Base-by-base conservation (phyloP, 371 early-diverging fungal species). In the Mortierella sp. region DNA sequence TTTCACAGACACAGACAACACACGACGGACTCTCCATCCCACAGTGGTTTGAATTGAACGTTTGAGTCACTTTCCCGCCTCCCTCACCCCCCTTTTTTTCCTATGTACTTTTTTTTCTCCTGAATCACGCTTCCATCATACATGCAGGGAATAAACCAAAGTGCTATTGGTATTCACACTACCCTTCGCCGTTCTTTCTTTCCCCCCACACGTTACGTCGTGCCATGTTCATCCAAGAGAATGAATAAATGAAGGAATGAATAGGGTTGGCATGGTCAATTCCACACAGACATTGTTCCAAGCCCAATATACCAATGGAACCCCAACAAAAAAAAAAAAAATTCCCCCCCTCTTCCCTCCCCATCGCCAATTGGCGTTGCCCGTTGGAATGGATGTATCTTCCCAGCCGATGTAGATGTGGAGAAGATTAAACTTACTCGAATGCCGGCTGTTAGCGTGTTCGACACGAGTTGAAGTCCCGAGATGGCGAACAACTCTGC, bases 401-500 rank as follows among this genome's bases (percentile, higher is more conserved):
- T n/a, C n/a, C 34, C 10, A 34, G 34, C 34, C 34, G 34, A 47
- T 14, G 27, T 4, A 10, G 9, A 38, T 52, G 53, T 23, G 27
- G 31, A 31, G 38, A 26, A 23, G 28, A 26, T 31, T 30, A 46
- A 57, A 47, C 72, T 58, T 82, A 90, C 92, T 72, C 85, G 83
- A 34, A 95, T 72, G 10, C 93, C 87, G 27, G 89, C 85, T 27
- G 87, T 83, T 21, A 94, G 82, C 14, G 92, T 90, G 38, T 85
- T 83, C 3, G 91, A 85, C 18, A 92, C 87, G 38, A 95, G 79
- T 50, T 94, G 91, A 63, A 94, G 88, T 1, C 94, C 90, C 12
- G 92, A 85, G 62, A 92, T 74, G 24, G 93, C 84, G 69, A 95
- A 89, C 21, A 94, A 78, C 65, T 95, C 95, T 12, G 91, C 91